These are phyloP conservation scores for Colletotrichum sp. DNA, from an alignment of 2,329 filamentous ascomycete species.

Conservation along the genomic window DNA sequence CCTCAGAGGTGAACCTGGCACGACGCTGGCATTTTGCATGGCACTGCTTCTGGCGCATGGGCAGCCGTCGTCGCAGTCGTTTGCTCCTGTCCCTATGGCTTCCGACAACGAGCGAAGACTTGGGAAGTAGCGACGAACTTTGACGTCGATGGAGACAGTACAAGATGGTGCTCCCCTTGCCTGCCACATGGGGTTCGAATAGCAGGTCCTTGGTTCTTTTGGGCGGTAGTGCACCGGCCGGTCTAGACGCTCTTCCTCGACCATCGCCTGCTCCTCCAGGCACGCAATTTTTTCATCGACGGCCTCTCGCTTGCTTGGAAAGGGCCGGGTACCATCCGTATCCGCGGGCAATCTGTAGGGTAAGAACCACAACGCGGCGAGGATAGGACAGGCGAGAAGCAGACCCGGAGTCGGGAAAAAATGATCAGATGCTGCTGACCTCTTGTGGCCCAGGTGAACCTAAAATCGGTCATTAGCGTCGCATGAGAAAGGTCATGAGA, in stretches of 20 bases:
- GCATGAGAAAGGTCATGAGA: conserved; percentile 24
- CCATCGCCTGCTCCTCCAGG: background rate
- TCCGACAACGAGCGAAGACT: background rate
- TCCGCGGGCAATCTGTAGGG: background rate
- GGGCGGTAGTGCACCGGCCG: background rate
- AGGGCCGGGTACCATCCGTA: background rate
- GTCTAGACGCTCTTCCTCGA: background rate
- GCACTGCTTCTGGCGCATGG: background rate
- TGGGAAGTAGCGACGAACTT: background rate
- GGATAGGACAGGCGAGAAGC: background rate
- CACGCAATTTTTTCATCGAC: background rate
- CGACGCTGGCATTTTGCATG: background rate
- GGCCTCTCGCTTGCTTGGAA: background rate
- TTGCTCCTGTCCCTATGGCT: background rate
- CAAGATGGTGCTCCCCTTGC: background rate
- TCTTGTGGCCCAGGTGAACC: conserved; percentile 22
- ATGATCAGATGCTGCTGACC: conserved; percentile 23
- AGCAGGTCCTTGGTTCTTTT: background rate
- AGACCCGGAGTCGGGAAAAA: background rate
- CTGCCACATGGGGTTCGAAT: background rate
- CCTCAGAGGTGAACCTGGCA: background rate
- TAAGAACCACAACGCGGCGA: background rate
- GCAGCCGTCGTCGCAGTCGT: background rate
- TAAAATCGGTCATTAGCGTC: conserved; percentile 23
- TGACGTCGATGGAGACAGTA: background rate